Evolutionary conservation across 345 rosid species (phyloP), one percentile per base, ranked within the genome.

Genomic region (Citrus glauca): DNA sequence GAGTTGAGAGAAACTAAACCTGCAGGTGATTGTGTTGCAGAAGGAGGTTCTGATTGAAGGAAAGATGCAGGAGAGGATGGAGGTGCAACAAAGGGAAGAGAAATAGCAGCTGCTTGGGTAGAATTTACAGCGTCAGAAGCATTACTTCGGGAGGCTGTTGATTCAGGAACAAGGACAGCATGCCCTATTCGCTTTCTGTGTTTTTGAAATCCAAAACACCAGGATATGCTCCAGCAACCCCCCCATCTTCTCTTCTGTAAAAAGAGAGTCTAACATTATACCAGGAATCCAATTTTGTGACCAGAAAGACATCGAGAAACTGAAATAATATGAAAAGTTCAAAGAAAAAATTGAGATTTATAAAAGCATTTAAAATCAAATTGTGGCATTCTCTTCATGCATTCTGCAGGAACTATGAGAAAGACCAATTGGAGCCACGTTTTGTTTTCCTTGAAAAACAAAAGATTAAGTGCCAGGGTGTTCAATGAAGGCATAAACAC

Each of bases 21-120:
- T n/a, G 86, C 88, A 3, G 99, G 98, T 20, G 99, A 96, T 10
- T 96, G 99, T 5, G 91, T 79, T 3, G 84, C 94, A 37, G 98
- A 96, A 71, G 95, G 89, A 65, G 98, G 98, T 45, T 90, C 99
- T 61, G 98, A 96, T 74, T 88, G 99, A 80, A 92, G 83, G 85
- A 96, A 96, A 13, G 99, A 94, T 65, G 92, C 98, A 16, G 98
- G 99, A 76, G 99, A 96, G 35, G 99, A 96, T 24, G 99, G 98
- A 28, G 99, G 98, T 35, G 98, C 99, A 79, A 86, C 81, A 72
- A 96, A 96, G 8, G 97, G 99, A 25, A 88, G 91, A 10, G 83
- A 53, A 4, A 85, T 66, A 1, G 81, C 30, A 32, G 87, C 77
- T n/a, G 83, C 74, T 71, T 84, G 90, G 73, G 78, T 69, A 53